A percentile compares a stretch with the other conserved stretches of the same genome.
Conservation (phyloP, 345 rosid genomes). For the Syzygium aqueum region DNA sequence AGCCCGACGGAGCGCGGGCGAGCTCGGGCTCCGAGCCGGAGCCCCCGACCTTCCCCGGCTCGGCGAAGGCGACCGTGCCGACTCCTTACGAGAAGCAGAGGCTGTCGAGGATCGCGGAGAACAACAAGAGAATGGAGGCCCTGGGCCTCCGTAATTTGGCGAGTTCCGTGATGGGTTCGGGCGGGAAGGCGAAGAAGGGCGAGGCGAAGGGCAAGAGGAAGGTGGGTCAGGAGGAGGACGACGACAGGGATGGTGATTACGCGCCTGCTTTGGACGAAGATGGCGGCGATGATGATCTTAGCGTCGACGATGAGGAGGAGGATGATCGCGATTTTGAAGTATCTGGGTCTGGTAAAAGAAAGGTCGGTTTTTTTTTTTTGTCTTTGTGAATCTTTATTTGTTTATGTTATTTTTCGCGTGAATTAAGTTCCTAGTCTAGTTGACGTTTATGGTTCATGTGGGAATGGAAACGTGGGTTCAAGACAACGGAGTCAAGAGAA, state of each 20-base stretch:
- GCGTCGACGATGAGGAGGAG: slow-evolving; percentile 10
- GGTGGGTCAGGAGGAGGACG: slow-evolving; percentile 3
- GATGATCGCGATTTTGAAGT: slow-evolving; percentile 18
- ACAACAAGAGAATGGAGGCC: slow-evolving; percentile 74
- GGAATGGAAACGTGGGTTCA: background rate
- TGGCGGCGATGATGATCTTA: slow-evolving; percentile 3
- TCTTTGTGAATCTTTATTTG: background rate
- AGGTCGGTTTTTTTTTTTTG: background rate
- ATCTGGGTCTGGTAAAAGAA: slow-evolving; percentile 19
- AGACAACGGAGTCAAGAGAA: background rate
- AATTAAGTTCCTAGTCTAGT: background rate
- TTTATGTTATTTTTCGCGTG: background rate
- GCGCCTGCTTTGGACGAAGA: slow-evolving; percentile 26
- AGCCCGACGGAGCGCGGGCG: background rate
- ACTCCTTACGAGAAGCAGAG: slow-evolving; percentile 68
- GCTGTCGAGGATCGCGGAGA: slow-evolving; percentile 65
- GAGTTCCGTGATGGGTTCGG: slow-evolving; percentile 31
- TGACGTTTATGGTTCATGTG: background rate
- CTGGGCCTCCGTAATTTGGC: slow-evolving; percentile 57
- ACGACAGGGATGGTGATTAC: slow-evolving; percentile 62
- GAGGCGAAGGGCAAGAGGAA: slow-evolving; percentile 31
- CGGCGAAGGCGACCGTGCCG: slow-evolving; percentile 14
- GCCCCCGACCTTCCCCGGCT: background rate
- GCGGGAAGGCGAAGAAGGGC: slow-evolving; percentile 5
- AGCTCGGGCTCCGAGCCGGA: slow-evolving; percentile 8